Evolutionary conservation across 306 rosid species (phyloP).

Genomic region (Lagenaria siceraria): DNA sequence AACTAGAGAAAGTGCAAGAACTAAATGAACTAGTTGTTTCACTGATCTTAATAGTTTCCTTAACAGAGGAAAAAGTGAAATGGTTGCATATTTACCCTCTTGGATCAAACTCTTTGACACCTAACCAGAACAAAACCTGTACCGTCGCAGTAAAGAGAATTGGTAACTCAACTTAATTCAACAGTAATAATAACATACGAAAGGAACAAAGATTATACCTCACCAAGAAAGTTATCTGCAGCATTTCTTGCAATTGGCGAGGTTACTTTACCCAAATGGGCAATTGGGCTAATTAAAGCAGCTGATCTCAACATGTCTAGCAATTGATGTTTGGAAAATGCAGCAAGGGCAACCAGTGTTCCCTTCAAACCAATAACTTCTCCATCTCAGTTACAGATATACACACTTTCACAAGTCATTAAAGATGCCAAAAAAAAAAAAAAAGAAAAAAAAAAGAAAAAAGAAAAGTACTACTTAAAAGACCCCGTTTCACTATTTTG

Average conservation of each 20-base stretch:
- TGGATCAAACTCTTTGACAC: constrained; percentile 47
- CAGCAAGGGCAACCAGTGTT: constrained; percentile 67
- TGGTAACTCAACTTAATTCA: neutral
- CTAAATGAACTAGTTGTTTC: neutral
- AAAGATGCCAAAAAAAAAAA: neutral
- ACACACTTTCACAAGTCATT: neutral
- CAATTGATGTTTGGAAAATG: constrained; percentile 51
- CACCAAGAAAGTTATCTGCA: constrained; percentile 57
- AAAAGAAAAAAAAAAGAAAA: neutral
- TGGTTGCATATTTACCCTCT: constrained; percentile 41
- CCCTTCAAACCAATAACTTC: constrained; percentile 39
- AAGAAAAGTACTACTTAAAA: neutral
- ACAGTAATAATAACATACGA: neutral
- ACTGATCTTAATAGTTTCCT: neutral
- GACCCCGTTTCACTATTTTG: neutral
- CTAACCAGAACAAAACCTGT: constrained; percentile 56
- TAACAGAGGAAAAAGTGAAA: neutral
- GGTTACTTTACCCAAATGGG: constrained; percentile 58
- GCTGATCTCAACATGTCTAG: constrained; percentile 55
- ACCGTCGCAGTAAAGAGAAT: constrained; percentile 2
- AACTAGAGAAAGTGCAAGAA: neutral
- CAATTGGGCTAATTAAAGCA: constrained; percentile 82
- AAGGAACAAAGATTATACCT: constrained; percentile 25
- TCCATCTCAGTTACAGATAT: neutral
- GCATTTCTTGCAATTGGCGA: constrained; percentile 64